Percentiles rank a stretch among this genome's conserved stretches.
Conservation (phyloP, 768 basidiomycete genomes). For the Leucocoprinus sp. region DNA sequence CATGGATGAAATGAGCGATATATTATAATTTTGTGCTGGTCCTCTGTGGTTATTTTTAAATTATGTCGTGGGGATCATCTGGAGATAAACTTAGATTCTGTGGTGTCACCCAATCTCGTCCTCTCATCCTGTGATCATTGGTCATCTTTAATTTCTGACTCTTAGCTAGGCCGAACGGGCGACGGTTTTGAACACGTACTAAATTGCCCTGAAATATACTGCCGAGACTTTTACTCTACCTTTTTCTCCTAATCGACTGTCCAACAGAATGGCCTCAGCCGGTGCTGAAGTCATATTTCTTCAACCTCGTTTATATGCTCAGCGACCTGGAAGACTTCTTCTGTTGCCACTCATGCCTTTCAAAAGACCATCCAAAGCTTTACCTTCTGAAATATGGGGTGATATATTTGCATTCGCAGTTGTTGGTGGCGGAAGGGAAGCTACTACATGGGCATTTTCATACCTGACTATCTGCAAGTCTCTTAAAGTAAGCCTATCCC, state of each 20-base stretch:
- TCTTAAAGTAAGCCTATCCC: constrained; percentile 34
- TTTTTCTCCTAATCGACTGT: background rate
- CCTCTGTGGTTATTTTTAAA: background rate
- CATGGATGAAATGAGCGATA: constrained; percentile 67
- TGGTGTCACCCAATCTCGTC: background rate
- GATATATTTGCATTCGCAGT: constrained; percentile 43
- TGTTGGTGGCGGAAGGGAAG: constrained; percentile 15
- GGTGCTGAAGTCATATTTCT: constrained; percentile 37
- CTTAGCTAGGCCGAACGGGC: constrained; percentile 2
- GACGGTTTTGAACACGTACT: background rate
- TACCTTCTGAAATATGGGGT: constrained; percentile 69
- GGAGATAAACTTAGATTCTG: background rate
- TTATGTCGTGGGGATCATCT: background rate
- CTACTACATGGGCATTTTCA: constrained; percentile 23
- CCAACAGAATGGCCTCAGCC: constrained; percentile 22
- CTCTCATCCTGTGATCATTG: background rate
- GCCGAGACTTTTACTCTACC: background rate
- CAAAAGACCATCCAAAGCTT: constrained; percentile 38
- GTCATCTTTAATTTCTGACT: background rate
- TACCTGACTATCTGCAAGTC: constrained; percentile 34
- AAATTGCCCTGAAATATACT: background rate
- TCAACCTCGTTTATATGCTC: constrained; percentile 60
- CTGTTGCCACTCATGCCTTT: constrained; percentile 63
- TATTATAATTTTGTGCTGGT: constrained; percentile 28
- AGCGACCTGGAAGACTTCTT: constrained; percentile 47